Conservation (phyloP, 805 yeast species). For the Kluyveromyces dobzhanskii region DNA sequence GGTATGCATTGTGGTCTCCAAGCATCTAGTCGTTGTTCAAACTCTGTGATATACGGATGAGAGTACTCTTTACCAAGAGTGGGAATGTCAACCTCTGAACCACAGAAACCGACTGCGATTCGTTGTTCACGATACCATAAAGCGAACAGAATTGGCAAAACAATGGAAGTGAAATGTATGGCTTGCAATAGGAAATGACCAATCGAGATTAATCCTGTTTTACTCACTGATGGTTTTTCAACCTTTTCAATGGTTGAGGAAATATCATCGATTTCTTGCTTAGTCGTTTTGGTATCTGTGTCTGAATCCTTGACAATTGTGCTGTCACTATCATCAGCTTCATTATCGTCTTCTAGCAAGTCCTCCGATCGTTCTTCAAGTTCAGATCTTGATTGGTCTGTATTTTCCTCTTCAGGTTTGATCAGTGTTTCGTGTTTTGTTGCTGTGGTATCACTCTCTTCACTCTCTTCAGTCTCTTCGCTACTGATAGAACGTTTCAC, state of each 20-base stretch:
- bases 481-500: slow-evolving; percentile 8
- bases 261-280: neutral
- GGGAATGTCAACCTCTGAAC: slow-evolving; percentile 43
- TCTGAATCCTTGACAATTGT: neutral
- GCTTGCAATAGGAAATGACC: slow-evolving; percentile 17
- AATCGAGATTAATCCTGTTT: neutral
- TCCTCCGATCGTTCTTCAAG: neutral
- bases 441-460: slow-evolving; percentile 7
- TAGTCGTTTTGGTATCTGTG: neutral
- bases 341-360: slow-evolving; percentile 2
- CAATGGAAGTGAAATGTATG: slow-evolving; percentile 29
- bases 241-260: neutral
- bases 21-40: slow-evolving; percentile 40
- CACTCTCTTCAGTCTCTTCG: slow-evolving; percentile 10
- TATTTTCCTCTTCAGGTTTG: slow-evolving; percentile 1
- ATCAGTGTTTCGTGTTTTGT: neutral
- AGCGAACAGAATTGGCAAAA: slow-evolving; percentile 33
- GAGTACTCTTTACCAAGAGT: slow-evolving; percentile 29
- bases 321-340: neutral
- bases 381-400: neutral
- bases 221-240: neutral
- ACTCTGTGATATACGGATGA: slow-evolving; percentile 25
- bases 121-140: slow-evolving; percentile 62
- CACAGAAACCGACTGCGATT: slow-evolving; percentile 65
- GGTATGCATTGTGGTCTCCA: slow-evolving; percentile 57